Conservation (phyloP, 2,329 filamentous ascomycete genomes). For the Trichoderma arundinaceum region DNA sequence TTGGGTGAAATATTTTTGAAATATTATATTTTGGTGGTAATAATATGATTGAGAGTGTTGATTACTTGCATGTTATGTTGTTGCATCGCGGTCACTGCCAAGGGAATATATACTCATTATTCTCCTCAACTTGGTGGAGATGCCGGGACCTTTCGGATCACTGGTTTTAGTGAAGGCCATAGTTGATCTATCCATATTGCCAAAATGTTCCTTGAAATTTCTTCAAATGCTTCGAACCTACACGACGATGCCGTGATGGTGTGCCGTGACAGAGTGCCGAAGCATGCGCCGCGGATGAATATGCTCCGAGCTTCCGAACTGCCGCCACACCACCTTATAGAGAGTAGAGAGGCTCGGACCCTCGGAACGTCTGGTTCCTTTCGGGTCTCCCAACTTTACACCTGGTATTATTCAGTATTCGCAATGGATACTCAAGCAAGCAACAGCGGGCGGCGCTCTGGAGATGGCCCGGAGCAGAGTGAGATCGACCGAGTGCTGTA, state of each 20-base stretch:
- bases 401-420: background rate
- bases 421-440: conserved; percentile 1
- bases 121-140: background rate
- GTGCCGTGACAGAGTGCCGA: background rate
- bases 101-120: background rate
- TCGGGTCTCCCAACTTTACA: background rate
- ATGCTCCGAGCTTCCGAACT: conserved; percentile 7
- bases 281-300: background rate
- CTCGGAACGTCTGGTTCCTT: background rate
- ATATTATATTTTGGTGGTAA: too few relatives aligned
- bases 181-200: background rate
- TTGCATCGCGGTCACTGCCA: background rate
- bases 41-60: too few relatives aligned
- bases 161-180: rapidly evolving
- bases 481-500: conserved; percentile 26
- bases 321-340: background rate
- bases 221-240: background rate
- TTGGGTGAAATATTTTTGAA: background rate
- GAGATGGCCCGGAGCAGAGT: background rate
- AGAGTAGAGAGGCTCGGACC: background rate
- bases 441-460: too few relatives aligned
- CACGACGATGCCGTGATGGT: background rate
- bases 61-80: background rate
- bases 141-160: background rate
- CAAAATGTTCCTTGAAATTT: background rate